Conservation (phyloP, 2,329 filamentous ascomycete species). For the Talaromyces sp. region DNA sequence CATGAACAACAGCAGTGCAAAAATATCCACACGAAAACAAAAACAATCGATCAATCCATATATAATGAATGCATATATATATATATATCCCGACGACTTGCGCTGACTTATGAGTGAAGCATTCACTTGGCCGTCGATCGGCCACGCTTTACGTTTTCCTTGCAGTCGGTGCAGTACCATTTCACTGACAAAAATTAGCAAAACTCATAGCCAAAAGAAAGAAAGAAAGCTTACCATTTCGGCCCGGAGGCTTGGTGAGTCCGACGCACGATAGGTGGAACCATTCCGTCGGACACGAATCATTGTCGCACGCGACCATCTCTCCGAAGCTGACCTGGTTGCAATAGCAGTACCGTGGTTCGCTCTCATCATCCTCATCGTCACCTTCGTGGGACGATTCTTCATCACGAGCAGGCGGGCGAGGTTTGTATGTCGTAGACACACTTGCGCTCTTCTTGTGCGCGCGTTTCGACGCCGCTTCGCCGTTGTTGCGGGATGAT, state of each 20-base stretch:
- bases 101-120: not conserved
- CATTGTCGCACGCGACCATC: constrained; percentile 76
- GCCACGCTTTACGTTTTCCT: constrained; percentile 56
- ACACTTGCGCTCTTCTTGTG: constrained; percentile 27
- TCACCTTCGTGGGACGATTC: constrained; percentile 47
- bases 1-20: not conserved
- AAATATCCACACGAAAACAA: not conserved
- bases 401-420: constrained; percentile 32
- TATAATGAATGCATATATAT: not conserved
- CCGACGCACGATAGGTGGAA: constrained; percentile 81
- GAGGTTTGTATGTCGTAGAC: constrained; percentile 19
- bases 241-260: constrained; percentile 69
- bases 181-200: constrained; percentile 51
- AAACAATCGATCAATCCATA: not conserved
- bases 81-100: not conserved
- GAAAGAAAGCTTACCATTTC: constrained; percentile 57
- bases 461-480: constrained; percentile 29
- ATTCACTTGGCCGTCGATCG: constrained; percentile 21
- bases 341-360: constrained; percentile 74
- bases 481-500: constrained; percentile 29
- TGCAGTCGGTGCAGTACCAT: constrained; percentile 80
- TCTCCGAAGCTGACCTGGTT: constrained; percentile 75
- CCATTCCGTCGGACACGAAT: constrained; percentile 71
- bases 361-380: constrained; percentile 62
- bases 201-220: not conserved